phyloP scores from a whole-genome alignment of 139 green algal genomes.

The Chlamydomonas schloesseri region DNA sequence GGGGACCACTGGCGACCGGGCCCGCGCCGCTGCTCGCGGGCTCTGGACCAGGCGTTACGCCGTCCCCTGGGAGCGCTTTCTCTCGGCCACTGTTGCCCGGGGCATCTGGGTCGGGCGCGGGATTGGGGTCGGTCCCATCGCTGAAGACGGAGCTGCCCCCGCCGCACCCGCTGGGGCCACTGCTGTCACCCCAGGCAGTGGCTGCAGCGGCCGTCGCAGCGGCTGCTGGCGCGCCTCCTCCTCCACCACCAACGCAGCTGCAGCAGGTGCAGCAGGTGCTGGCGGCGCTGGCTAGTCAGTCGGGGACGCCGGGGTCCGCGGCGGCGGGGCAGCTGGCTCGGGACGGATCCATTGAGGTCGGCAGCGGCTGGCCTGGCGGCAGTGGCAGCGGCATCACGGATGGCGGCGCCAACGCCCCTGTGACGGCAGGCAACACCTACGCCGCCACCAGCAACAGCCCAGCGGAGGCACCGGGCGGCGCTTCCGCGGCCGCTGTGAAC shows the following conservation, averaged over 20 bases:
- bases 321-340: no score
- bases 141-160: slow-evolving; percentile 6
- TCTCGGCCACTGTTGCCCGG: neutral
- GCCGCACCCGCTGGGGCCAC: neutral
- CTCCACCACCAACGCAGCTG: neutral
- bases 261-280: slow-evolving; percentile 34
- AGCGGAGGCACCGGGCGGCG: no score
- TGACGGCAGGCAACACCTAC: neutral
- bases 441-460: neutral
- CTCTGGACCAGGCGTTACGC: neutral
- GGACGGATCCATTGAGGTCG: neutral
- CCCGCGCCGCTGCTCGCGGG: neutral
- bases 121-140: neutral
- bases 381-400: no score
- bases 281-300: neutral
- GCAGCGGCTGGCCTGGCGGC: neutral
- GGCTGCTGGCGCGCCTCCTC: no score
- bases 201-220: no score
- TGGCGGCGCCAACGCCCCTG: neutral
- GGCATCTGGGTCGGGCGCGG: neutral
- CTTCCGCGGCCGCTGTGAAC: no score
- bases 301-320: neutral
- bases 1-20: neutral
- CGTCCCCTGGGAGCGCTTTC: slow-evolving; percentile 19
- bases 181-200: no score